A percentile compares a stretch with the other conserved stretches of the same genome.
Conservation (phyloP, 257 asterid genomes). For the Fraxinus pennsylvanica region DNA sequence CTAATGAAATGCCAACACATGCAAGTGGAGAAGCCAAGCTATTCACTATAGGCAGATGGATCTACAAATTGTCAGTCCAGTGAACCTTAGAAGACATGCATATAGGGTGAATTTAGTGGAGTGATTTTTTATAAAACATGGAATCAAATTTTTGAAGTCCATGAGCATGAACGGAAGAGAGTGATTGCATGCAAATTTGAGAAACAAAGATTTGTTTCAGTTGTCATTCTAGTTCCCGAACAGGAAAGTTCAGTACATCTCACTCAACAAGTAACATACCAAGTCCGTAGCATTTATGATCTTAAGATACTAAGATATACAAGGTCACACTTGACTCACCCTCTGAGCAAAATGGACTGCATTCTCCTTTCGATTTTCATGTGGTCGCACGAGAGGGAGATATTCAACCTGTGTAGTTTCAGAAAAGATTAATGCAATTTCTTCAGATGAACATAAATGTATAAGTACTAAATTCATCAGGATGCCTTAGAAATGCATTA, state of each 20-base stretch:
- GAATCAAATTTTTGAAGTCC: not conserved
- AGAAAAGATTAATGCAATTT: slow-evolving; percentile 13
- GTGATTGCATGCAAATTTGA: not conserved
- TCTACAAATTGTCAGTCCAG: not conserved
- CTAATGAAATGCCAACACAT: not conserved
- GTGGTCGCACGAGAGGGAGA: slow-evolving; percentile 82
- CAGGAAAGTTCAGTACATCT: not conserved
- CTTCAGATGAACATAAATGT: slow-evolving; percentile 10
- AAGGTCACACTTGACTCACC: slow-evolving; percentile 50
- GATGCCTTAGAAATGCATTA: slow-evolving; percentile 1
- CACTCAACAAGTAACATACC: not conserved
- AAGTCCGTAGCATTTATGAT: not conserved
- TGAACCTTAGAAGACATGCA: not conserved
- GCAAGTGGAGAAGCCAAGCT: not conserved
- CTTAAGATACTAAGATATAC: not conserved
- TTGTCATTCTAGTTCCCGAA: not conserved
- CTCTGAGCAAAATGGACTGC: slow-evolving; percentile 67
- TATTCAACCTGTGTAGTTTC: slow-evolving; percentile 66
- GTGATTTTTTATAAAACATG: not conserved
- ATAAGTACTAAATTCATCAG: not conserved
- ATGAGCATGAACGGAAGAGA: not conserved
- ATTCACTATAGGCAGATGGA: not conserved
- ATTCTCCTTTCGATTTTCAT: slow-evolving; percentile 72
- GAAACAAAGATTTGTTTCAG: not conserved
- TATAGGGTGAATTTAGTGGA: not conserved